Evolutionary conservation across 257 asterid genomes (phyloP).

Genomic region (Solanum bulbocastanum): DNA sequence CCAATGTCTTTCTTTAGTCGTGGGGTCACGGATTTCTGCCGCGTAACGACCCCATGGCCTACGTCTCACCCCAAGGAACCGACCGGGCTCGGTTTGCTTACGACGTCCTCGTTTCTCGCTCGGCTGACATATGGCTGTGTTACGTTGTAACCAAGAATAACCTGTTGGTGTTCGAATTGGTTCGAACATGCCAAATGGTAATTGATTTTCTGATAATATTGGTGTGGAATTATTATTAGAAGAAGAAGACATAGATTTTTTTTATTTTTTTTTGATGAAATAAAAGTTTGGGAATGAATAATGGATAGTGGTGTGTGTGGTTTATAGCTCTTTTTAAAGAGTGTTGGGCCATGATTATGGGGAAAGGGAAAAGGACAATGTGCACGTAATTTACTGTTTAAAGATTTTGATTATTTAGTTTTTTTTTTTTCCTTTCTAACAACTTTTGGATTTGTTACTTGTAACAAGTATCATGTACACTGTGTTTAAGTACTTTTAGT

Average conservation of each 20-base stretch:
- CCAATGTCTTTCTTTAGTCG: slow-evolving; percentile 92
- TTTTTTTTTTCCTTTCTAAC: not conserved
- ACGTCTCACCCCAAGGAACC: slow-evolving; percentile 79
- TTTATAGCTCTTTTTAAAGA: slow-evolving; percentile 21
- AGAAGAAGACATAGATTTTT: not conserved
- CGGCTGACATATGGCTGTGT: slow-evolving; percentile 57
- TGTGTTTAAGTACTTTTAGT: not conserved
- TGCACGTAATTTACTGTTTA: slow-evolving; percentile 8
- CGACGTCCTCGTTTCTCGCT: slow-evolving; percentile 71
- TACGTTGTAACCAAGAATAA: slow-evolving; percentile 68
- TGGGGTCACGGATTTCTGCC: slow-evolving; percentile 90
- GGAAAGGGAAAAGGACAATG: slow-evolving; percentile 11
- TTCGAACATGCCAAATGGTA: slow-evolving; percentile 54
- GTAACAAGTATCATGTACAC: not conserved
- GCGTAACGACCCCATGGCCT: slow-evolving; percentile 99
- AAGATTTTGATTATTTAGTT: not conserved
- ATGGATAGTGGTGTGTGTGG: not conserved
- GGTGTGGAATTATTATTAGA: not conserved
- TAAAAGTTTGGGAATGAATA: not conserved
- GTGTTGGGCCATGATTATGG: not conserved
- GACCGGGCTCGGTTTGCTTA: slow-evolving; percentile 70
- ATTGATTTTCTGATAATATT: slow-evolving; percentile 11
- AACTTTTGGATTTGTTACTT: slow-evolving; percentile 6
- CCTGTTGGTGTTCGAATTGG: slow-evolving; percentile 76
- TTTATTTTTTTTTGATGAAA: not conserved